Base-by-base conservation (phyloP, 1,139 yeast genomes). In the Geotrichum reessii region DNA sequence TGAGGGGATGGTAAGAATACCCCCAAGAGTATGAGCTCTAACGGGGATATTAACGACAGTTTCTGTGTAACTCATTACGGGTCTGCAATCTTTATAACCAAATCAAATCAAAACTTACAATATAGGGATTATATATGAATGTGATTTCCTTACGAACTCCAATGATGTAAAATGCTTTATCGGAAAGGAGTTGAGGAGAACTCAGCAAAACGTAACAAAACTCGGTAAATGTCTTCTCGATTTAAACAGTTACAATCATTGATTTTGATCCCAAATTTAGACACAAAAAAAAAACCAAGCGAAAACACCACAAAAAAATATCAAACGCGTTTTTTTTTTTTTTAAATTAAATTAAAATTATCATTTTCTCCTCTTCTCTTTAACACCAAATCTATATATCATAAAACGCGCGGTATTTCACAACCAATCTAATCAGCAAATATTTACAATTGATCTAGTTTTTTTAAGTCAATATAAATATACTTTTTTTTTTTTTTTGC, bases 1-100 rank as follows among this genome's bases (percentile, higher is more conserved):
- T 14, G 27, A 9, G 19, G 56, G 56, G 14, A n/a, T 31, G 5
- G 56, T 52, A 24, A 56, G 47, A 42, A 52, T 52, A 2, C 51
- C 56, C 25, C 37, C 31, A 2, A 56, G n/a, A 28, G 48, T 50
- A 12, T 50, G 52, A 6, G 28, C 50, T 8, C 50, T 37, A 9
- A 52, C 19, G 33, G 50, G 48, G n/a, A 56, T 56, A 4, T 42
- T 40, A 12, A 52, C 24, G 14, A 24, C 50, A 6, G 52, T 47
- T 28, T 56, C 58, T 5, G 50, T 50, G 33, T 21, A 50, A 14
- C 21, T 14, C 27, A n/a, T 33, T 40, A n/a, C 19, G 31, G 17
- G 21, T 27, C 11, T 12, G 27, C n/a, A n/a, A n/a, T n/a, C n/a
- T n/a, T n/a, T n/a, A n/a, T n/a, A n/a, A n/a, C 7, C 11, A 14